A percentile compares a stretch with the other conserved stretches of the same genome.
Conservation (phyloP, 164 flowering plant species). For the Cinnamomum micranthum region DNA sequence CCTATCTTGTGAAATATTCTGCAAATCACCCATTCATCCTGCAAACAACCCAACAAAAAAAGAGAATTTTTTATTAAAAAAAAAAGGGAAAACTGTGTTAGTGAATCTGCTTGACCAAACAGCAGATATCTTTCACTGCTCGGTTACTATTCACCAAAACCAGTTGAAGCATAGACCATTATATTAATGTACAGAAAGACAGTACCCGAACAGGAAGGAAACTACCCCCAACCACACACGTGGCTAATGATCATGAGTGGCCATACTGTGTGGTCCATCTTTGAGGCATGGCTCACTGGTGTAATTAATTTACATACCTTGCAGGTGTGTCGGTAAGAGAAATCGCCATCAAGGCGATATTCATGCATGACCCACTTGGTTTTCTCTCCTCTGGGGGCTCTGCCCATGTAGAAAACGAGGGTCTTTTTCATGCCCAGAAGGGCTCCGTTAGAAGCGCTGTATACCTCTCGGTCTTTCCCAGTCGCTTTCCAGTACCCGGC, state of each 20-base stretch:
- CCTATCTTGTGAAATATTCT: constrained; percentile 54
- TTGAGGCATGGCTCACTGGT: background rate
- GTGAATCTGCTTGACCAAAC: no score
- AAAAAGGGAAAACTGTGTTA: no score
- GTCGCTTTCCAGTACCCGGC: constrained; percentile 95
- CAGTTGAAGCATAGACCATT: no score
- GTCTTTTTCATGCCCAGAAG: constrained; percentile 85
- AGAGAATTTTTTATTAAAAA: no score
- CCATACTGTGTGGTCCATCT: background rate
- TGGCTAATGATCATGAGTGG: background rate
- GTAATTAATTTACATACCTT: constrained; percentile 37
- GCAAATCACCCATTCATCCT: constrained; percentile 90
- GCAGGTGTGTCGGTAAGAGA: constrained; percentile 54
- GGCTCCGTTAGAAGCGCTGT: constrained; percentile 34
- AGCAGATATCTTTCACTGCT: no score
- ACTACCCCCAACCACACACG: background rate
- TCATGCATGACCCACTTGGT: constrained; percentile 93
- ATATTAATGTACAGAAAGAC: background rate
- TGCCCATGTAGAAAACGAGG: constrained; percentile 76
- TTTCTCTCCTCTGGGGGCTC: constrained; percentile 75
- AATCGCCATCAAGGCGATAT: constrained; percentile 72
- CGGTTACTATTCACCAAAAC: no score
- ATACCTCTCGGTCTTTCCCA: constrained; percentile 69
- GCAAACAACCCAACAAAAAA: constrained; percentile 12
- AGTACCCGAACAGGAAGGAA: background rate